phyloP scores from a whole-genome alignment of 1,139 yeast genomes.

The Scheffersomyces quercinus region DNA sequence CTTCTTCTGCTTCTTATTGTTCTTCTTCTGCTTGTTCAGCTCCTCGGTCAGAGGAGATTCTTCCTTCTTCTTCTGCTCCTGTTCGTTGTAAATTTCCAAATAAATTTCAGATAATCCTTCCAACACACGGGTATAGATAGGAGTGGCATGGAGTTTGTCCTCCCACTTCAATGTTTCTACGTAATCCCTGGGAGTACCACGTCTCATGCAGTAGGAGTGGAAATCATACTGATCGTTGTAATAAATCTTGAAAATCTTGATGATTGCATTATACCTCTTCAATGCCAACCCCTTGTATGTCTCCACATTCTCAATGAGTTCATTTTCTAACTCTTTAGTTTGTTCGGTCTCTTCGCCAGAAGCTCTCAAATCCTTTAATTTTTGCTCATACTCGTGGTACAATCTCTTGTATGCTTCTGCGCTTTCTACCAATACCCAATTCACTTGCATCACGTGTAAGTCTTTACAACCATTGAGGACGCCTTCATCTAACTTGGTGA shows the following conservation, averaged over 20 bases:
- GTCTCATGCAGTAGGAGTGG: slow-evolving; percentile 89
- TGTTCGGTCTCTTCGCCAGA: slow-evolving; percentile 16
- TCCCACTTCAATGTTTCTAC: slow-evolving; percentile 79
- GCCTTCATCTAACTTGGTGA: slow-evolving; percentile 78
- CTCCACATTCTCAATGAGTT: slow-evolving; percentile 35
- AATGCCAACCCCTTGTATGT: slow-evolving; percentile 69
- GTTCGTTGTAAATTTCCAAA: slow-evolving; percentile 42
- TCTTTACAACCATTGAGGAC: slow-evolving; percentile 82
- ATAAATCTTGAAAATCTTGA: slow-evolving; percentile 69
- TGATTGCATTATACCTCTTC: slow-evolving; percentile 72
- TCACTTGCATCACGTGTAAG: slow-evolving; percentile 86
- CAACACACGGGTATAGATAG: slow-evolving; percentile 70
- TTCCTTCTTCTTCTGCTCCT: slow-evolving; percentile 9
- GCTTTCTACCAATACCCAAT: slow-evolving; percentile 83
- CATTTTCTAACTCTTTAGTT: slow-evolving; percentile 29
- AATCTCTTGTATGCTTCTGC: slow-evolving; percentile 71
- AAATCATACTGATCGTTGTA: slow-evolving; percentile 88
- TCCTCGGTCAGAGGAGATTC: slow-evolving; percentile 13
- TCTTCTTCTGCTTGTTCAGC: slow-evolving; percentile 22
- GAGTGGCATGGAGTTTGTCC: slow-evolving; percentile 66
- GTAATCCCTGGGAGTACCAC: slow-evolving; percentile 88
- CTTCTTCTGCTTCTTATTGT: slow-evolving; percentile 31
- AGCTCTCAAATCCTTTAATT: slow-evolving; percentile 14
- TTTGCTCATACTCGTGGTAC: slow-evolving; percentile 24
- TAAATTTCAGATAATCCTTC: slow-evolving; percentile 64